phyloP scores from a whole-genome alignment of 164 flowering plant species.

The Magnolia kwangsiensis region DNA sequence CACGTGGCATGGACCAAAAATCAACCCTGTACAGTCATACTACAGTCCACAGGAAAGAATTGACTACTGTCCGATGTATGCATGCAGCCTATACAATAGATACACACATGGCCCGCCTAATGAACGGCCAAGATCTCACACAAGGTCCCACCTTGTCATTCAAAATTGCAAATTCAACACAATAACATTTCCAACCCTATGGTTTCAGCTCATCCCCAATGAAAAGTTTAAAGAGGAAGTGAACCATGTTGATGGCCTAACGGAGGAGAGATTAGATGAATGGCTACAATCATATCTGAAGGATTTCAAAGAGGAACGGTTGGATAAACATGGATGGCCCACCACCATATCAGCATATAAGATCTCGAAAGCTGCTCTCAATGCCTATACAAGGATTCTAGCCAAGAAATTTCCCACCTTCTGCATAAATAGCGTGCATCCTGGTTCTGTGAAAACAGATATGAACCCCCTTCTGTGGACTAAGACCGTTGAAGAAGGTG shows the following conservation, averaged over 20 bases:
- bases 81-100: neutral
- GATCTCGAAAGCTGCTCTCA: slow-evolving; percentile 36
- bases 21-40: neutral
- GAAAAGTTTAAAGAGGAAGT: slow-evolving; percentile 29
- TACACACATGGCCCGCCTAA: neutral
- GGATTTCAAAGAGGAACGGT: slow-evolving; percentile 29
- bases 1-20: too few species aligned
- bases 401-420: slow-evolving; percentile 36
- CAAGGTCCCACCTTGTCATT: neutral
- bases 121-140: neutral
- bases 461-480: slow-evolving; percentile 18
- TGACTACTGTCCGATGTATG: neutral
- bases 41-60: neutral
- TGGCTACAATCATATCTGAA: slow-evolving; percentile 24
- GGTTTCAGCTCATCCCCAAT: slow-evolving; percentile 25
- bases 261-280: slow-evolving; percentile 39
- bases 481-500: slow-evolving; percentile 37
- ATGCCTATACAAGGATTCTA: slow-evolving; percentile 45
- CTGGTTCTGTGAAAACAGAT: slow-evolving; percentile 45
- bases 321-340: slow-evolving; percentile 37
- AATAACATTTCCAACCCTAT: neutral
- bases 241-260: slow-evolving; percentile 23
- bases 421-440: slow-evolving; percentile 36
- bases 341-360: slow-evolving; percentile 27
- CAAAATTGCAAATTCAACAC: neutral